These are phyloP conservation scores for Quercus mongolica DNA, from an alignment of 306 rosid genomes.

Conservation along the genomic window DNA sequence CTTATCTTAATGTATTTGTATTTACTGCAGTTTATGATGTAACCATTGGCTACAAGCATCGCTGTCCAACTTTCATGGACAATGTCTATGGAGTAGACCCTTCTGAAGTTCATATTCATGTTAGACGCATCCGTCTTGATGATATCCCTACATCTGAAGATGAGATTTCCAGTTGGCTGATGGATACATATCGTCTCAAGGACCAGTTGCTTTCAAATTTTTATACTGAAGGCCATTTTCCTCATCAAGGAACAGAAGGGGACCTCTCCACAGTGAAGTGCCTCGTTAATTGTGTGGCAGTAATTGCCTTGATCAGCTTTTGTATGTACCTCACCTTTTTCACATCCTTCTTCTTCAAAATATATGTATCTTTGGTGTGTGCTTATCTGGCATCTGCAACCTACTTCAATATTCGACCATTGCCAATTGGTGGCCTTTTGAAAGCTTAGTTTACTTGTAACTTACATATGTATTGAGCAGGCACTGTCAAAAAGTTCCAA, in stretches of 20 bases:
- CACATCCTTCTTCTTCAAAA: slow-evolving; percentile 54
- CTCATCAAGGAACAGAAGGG: slow-evolving; percentile 48
- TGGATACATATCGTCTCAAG: slow-evolving; percentile 46
- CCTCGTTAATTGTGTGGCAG: slow-evolving; percentile 39
- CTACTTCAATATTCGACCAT: slow-evolving; percentile 51
- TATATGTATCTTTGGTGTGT: slow-evolving; percentile 49
- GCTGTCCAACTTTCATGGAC: slow-evolving; percentile 75
- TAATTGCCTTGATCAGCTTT: slow-evolving; percentile 35
- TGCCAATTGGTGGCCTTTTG: slow-evolving; percentile 39
- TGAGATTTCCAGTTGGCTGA: slow-evolving; percentile 49
- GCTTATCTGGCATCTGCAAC: slow-evolving; percentile 63
- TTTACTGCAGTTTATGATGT: slow-evolving; percentile 64
- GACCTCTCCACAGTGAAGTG: slow-evolving; percentile 47
- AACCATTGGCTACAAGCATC: slow-evolving; percentile 64
- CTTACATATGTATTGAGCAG: slow-evolving; percentile 13
- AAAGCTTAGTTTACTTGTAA: slow-evolving; percentile 21
- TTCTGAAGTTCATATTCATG: slow-evolving; percentile 73
- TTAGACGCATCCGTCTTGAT: slow-evolving; percentile 40
- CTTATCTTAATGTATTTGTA: slow-evolving; percentile 6
- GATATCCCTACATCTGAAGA: slow-evolving; percentile 54
- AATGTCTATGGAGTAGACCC: slow-evolving; percentile 71
- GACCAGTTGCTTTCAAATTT: slow-evolving; percentile 64
- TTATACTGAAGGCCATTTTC: slow-evolving; percentile 57
- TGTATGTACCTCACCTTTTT: slow-evolving; percentile 41
- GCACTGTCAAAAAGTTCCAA: background rate